Evolutionary conservation across 306 rosid genomes (phyloP), one percentile per base, ranked within the genome.

Genomic region (Nissolia schottii): DNA sequence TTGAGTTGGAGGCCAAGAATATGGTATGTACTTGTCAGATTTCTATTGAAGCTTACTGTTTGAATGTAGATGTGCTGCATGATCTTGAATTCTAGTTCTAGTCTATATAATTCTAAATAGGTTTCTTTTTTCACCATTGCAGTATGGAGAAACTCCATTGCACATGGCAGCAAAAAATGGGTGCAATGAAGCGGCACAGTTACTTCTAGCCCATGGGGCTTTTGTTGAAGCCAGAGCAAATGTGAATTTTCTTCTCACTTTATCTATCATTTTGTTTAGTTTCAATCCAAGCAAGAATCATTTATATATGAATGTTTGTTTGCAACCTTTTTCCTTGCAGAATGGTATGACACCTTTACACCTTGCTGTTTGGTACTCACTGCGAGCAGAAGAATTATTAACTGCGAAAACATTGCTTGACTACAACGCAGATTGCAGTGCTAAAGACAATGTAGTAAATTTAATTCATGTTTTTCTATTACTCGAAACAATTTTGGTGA

Each of bases 321-420:
- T 48, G 22, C 18, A n/a, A 41, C 29, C 46, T 75, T 81, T n/a
- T 20, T 80, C 31, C 73, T 41, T 83, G 85, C 87, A 95, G 99
- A 95, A 95, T 78, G 97, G 99, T 19, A 92, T 92, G 99, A 89
- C 99, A 27, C 99, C 97, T 22, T 80, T 95, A 79, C 99, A 95
- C 83, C 92, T 95, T 76, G 96, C 99, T 63, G 99, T 95, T 57
- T 95, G 97, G 99, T 57, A 84, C 70, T 95, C 99, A 6, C 91
- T 89, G 34, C 86, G 73, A 45, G 88, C 88, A 1, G 97, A 88
- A 77, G 97, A 95, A 25, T 86, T 75, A 76, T 82, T 83, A 38
- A 84, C 96, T 34, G 93, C 89, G 68, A 80, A 86, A 80, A 81
- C 88, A 46, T 83, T 93, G 76, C 93, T 93, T 0, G 90, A 90